Percentiles rank a stretch among this genome's conserved stretches.
Evolutionary conservation across 2,329 filamentous ascomycete species (phyloP).

Genomic region (Trichoderma hamatum): DNA sequence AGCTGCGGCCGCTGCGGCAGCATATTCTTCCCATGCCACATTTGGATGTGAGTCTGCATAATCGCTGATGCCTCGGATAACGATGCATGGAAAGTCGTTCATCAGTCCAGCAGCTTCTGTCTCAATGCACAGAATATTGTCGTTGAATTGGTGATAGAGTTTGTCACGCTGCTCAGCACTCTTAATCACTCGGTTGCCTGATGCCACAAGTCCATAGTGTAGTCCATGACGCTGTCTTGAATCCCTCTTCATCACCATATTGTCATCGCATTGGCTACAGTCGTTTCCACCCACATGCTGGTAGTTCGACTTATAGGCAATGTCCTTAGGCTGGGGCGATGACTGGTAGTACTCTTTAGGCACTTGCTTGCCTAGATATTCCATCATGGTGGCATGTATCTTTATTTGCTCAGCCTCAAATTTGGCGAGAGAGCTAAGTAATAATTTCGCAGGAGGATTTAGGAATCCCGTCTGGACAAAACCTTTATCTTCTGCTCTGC

Average conservation of each 20-base stretch:
- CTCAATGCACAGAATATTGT: slow-evolving; percentile 29
- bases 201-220: slow-evolving; percentile 36
- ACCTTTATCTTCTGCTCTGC: not conserved
- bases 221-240: not conserved
- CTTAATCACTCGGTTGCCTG: slow-evolving; percentile 43
- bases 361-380: not conserved
- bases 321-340: not conserved
- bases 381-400: not conserved
- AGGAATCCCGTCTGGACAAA: not conserved
- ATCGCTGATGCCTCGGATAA: slow-evolving; percentile 45
- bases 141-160: slow-evolving; percentile 30
- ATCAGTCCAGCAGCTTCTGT: slow-evolving; percentile 31
- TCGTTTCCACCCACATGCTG: not conserved
- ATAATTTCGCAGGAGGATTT: not conserved
- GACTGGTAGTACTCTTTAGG: not conserved
- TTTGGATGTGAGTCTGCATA: slow-evolving; percentile 46
- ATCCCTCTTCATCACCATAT: not conserved
- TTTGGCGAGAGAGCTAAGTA: not conserved
- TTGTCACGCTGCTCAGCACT: slow-evolving; percentile 37
- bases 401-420: not conserved
- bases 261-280: not conserved
- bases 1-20: slow-evolving; percentile 40
- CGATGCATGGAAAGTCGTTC: slow-evolving; percentile 39
- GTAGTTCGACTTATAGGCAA: not conserved
- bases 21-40: slow-evolving; percentile 43